Percentiles rank a stretch among this genome's conserved stretches.
These are phyloP conservation scores for Eutrema japonicum DNA, from an alignment of 345 rosid species.

Conservation along the genomic window DNA sequence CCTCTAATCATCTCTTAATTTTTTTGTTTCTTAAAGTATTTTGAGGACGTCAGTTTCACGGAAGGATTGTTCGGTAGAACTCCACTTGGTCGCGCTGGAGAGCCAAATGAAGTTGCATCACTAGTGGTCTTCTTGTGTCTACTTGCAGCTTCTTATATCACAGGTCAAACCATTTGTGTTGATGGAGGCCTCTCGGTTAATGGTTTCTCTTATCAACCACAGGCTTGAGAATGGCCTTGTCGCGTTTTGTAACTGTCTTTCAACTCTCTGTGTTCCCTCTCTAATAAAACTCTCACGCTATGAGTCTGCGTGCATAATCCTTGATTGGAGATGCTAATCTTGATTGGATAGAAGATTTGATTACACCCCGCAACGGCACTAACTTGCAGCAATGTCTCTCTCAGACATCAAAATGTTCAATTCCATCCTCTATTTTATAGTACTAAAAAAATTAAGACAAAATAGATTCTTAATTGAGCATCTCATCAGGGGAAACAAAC, in stretches of 20 bases:
- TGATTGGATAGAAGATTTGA: not conserved
- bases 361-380: too few species aligned
- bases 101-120: constrained; percentile 55
- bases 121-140: constrained; percentile 57
- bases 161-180: constrained; percentile 56
- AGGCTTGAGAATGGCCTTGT: not conserved
- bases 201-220: constrained; percentile 41
- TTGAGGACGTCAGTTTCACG: constrained; percentile 22
- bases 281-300: not conserved
- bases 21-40: not conserved
- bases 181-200: constrained; percentile 56
- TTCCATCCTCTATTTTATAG: too few species aligned
- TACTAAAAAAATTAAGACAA: too few species aligned
- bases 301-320: not conserved
- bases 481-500: too few species aligned
- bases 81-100: constrained; percentile 55
- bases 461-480: too few species aligned
- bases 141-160: constrained; percentile 62
- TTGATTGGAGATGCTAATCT: not conserved
- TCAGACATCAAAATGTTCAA: too few species aligned
- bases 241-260: not conserved
- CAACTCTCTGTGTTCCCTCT: not conserved
- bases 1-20: not conserved
- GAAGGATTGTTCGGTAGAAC: constrained; percentile 37
- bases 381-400: too few species aligned